Base-by-base conservation (phyloP, 2,329 filamentous ascomycete species). In the Phyllosticta ampelicida region DNA sequence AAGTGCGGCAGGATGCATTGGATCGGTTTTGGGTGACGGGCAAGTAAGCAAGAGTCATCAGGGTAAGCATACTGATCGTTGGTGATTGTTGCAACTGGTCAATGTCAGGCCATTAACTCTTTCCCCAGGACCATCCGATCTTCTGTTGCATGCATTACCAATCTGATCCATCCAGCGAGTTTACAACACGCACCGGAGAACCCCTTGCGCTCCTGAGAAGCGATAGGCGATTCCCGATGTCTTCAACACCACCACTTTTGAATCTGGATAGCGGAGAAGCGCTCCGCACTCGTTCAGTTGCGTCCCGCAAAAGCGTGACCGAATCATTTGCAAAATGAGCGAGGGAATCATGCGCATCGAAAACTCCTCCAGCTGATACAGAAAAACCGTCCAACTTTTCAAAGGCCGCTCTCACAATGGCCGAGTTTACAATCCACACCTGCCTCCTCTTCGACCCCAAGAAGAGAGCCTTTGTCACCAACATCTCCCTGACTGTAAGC, bases 1-100 rank as follows among this genome's bases (percentile, higher is more conserved):
- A 80, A 65, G 73, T 79, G 3, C 70, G 76, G 44, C 78, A 80
- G 66, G 73, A 76, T 57, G 73, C 74, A 55, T 61, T 80, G 61
- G 78, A 80, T 68, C 70, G 70, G 51, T 78, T 73, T 52, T 80
- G 77, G 78, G 65, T 55, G 9, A 55, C 52, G 11, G 61, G 61
- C 6, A 50, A 23, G n/a, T 62, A 56, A 61, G 13, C 53, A 8
- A 9, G 10, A n/a, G 29, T 1, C n/a, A 16, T 36, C n/a, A 5
- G 1, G 13, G 16, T 53, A 8, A 26, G 23, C 8, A 8, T 26
- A 4, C 23, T 8, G 8, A 4, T 26, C 23, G 8, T 26, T 8
- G n/a, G n/a, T n/a, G n/a, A n/a, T n/a, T 26, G 23, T 8, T 26
- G 23, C 4, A 8, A 26, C 8, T 26, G 23, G 8, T 8, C 23